Evolutionary conservation across 2,329 filamentous ascomycete genomes (phyloP).

Genomic region (Xylaria sp.): DNA sequence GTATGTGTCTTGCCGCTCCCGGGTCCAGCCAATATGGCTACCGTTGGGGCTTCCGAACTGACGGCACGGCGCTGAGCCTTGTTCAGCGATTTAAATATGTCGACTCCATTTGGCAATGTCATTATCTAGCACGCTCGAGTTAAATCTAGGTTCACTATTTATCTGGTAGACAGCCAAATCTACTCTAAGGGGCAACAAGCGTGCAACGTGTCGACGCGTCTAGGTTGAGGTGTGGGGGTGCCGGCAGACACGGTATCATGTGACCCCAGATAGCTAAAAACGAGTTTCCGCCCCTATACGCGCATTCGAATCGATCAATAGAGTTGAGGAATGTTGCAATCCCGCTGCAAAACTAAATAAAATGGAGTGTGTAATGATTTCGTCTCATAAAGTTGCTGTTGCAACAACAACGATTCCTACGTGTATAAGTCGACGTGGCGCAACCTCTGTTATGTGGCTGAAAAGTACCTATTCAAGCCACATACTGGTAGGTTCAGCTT

Average conservation of each 20-base stretch:
- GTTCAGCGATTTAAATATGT: conserved; percentile 63
- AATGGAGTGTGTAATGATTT: not conserved
- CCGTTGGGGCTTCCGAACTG: conserved; percentile 62
- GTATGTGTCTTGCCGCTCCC: conserved; percentile 94
- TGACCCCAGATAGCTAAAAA: conserved; percentile 21
- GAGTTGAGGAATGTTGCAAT: not conserved
- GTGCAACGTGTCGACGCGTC: conserved; percentile 32
- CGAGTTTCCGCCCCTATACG: not conserved
- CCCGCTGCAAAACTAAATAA: not conserved
- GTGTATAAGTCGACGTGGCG: conserved; percentile 21
- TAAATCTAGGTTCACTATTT: conserved; percentile 8
- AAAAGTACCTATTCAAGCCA: not conserved
- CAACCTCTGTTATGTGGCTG: conserved; percentile 15
- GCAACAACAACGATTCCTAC: not conserved
- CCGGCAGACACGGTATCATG: conserved; percentile 35
- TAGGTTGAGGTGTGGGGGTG: conserved; percentile 20
- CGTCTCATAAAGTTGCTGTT: not conserved
- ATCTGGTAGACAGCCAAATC: conserved; percentile 12
- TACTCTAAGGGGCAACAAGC: not conserved
- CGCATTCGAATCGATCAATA: not conserved
- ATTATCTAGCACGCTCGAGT: conserved; percentile 36
- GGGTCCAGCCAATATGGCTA: conserved; percentile 75
- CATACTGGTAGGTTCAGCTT: not conserved
- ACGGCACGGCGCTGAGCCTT: conserved; percentile 67
- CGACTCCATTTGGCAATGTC: conserved; percentile 38